Evolutionary conservation across 768 basidiomycete species (phyloP).

Genomic region (Termitomyces sp.): DNA sequence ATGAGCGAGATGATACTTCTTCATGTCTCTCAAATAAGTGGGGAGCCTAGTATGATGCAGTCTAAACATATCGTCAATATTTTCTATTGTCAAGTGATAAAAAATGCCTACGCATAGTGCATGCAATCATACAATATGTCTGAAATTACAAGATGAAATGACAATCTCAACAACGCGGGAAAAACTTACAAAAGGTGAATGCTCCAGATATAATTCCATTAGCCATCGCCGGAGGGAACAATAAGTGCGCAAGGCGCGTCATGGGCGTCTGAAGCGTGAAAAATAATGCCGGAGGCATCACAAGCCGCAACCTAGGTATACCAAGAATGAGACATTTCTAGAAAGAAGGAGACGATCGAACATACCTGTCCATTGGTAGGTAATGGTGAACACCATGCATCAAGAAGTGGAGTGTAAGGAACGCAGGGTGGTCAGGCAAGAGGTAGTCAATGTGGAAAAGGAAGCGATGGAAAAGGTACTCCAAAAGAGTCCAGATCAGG

Average conservation of each 20-base stretch:
- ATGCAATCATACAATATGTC: constrained; percentile 84
- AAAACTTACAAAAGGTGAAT: constrained; percentile 64
- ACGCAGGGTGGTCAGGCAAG: constrained; percentile 78
- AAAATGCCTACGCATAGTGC: constrained; percentile 78
- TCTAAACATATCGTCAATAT: constrained; percentile 23
- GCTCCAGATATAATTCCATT: constrained; percentile 90
- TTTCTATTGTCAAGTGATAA: neutral
- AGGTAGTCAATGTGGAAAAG: constrained; percentile 90
- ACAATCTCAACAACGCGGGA: neutral
- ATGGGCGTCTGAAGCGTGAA: constrained; percentile 73
- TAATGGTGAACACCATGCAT: constrained; percentile 97
- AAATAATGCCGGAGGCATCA: constrained; percentile 95
- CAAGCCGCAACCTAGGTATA: constrained; percentile 67
- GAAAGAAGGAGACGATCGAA: neutral
- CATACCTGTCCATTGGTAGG: constrained; percentile 90
- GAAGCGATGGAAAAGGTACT: constrained; percentile 93
- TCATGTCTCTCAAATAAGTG: constrained; percentile 84
- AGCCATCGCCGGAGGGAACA: constrained; percentile 82
- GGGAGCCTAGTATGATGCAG: constrained; percentile 87
- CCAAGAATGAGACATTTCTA: neutral
- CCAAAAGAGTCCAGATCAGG: constrained; percentile 89
- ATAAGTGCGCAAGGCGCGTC: constrained; percentile 71
- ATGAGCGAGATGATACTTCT: constrained; percentile 96
- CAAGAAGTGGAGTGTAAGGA: constrained; percentile 85
- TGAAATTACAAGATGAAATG: constrained; percentile 20